A percentile compares a stretch with the other conserved stretches of the same genome.
Conservation (phyloP, 768 basidiomycete genomes). For the Dictyophora rubrovolvata region DNA sequence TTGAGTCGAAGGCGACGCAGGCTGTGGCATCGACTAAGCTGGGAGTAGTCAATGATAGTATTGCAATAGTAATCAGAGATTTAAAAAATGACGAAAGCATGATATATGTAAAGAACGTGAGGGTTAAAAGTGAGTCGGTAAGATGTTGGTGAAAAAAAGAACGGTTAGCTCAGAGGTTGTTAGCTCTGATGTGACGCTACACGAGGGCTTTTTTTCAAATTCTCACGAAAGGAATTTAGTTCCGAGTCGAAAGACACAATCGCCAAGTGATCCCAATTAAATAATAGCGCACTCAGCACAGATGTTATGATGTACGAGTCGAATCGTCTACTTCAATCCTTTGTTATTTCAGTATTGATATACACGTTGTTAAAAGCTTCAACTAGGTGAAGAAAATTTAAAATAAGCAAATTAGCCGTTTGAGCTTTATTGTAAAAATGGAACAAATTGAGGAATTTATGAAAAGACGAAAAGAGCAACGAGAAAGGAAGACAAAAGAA, state of each 20-base stretch:
- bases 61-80: background rate
- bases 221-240: no score
- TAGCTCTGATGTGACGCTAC: no score
- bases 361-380: background rate
- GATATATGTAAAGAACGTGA: background rate
- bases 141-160: background rate
- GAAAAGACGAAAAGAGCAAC: background rate
- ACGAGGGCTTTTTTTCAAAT: no score
- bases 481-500: background rate
- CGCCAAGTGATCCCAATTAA: no score
- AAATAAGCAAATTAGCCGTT: background rate
- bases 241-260: no score
- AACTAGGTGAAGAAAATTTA: no score
- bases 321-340: background rate
- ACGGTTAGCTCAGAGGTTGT: background rate
- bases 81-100: background rate
- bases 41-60: background rate
- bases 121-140: background rate
- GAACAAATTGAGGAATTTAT: background rate
- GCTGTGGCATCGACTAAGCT: conserved; percentile 22
- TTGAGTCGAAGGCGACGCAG: conserved; percentile 71
- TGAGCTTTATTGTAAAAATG: background rate
- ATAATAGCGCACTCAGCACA: no score
- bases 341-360: background rate
- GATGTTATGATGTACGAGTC: no score